Evolutionary conservation across 2,329 filamentous ascomycete genomes (phyloP).

Genomic region (Trichoderma guizhouense): DNA sequence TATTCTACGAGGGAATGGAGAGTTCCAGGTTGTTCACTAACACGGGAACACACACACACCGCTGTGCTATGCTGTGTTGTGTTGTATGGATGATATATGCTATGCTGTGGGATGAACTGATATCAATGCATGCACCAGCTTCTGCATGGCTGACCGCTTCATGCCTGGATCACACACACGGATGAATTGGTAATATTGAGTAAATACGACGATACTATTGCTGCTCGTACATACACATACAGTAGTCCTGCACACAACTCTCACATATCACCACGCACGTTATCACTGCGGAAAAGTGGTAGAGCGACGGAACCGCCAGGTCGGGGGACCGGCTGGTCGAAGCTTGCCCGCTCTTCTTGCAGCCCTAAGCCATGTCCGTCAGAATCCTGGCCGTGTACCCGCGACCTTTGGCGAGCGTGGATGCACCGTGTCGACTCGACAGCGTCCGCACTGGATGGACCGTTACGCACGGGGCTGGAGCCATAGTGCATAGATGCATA

Average conservation of each 20-base stretch:
- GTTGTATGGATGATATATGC: neutral
- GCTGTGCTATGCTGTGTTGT: neutral
- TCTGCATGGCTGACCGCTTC: neutral
- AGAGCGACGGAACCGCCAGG: neutral
- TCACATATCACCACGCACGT: neutral
- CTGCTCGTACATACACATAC: neutral
- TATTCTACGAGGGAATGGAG: neutral
- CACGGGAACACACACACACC: neutral
- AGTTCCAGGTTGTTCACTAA: neutral
- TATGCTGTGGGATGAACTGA: neutral
- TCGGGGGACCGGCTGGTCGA: constrained; percentile 8
- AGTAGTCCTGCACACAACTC: neutral
- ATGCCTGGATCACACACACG: neutral
- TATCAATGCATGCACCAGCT: neutral
- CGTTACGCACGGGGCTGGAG: constrained; percentile 4
- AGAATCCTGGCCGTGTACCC: neutral
- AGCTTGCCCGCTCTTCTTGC: constrained; percentile 1
- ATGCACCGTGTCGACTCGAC: neutral
- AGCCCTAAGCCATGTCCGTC: constrained; percentile 15
- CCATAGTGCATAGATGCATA: neutral
- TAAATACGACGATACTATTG: neutral
- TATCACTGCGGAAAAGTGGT: neutral
- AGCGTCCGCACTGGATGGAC: neutral
- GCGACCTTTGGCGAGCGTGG: neutral
- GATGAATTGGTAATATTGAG: neutral